A percentile compares a stretch with the other conserved stretches of the same genome.
phyloP scores from a whole-genome alignment of 768 basidiomycete genomes.

The Pleurotus djamor region DNA sequence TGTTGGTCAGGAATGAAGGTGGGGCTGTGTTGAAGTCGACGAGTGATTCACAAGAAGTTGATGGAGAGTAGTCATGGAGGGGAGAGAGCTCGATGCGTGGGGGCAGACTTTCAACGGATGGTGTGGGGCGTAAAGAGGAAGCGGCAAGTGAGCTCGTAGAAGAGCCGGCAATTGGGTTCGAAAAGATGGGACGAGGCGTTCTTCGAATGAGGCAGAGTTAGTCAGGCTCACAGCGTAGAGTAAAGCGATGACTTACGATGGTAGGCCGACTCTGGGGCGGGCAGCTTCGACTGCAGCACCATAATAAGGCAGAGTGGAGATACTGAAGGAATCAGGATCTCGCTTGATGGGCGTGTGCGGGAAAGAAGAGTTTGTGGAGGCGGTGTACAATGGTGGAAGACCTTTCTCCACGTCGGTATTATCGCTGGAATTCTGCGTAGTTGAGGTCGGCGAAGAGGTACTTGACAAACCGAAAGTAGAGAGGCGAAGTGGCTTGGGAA shows the following conservation, averaged over 20 bases:
- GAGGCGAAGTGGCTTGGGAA: background rate
- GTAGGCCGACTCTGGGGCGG: background rate
- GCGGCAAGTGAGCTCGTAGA: background rate
- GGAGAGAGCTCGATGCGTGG: background rate
- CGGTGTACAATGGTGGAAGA: background rate
- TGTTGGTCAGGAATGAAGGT: background rate
- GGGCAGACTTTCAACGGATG: background rate
- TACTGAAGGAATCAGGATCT: background rate
- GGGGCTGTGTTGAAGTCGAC: background rate
- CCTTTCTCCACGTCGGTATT: background rate
- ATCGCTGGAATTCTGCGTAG: too few relatives aligned
- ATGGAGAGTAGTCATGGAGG: background rate
- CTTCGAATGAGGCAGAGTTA: too few relatives aligned
- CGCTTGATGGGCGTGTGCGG: constrained; percentile 1
- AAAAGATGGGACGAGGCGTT: background rate
- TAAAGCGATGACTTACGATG: constrained; percentile 5
- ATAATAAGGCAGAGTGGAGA: constrained; percentile 1
- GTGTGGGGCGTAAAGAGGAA: background rate
- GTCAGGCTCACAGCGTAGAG: too few relatives aligned
- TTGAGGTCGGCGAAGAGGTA: too few relatives aligned
- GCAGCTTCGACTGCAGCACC: background rate
- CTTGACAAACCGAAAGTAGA: background rate
- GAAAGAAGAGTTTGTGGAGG: background rate
- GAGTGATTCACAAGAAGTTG: background rate
- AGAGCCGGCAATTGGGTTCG: background rate